Conservation (phyloP, 2,329 filamentous ascomycete species). For the Aspergillus sp. region DNA sequence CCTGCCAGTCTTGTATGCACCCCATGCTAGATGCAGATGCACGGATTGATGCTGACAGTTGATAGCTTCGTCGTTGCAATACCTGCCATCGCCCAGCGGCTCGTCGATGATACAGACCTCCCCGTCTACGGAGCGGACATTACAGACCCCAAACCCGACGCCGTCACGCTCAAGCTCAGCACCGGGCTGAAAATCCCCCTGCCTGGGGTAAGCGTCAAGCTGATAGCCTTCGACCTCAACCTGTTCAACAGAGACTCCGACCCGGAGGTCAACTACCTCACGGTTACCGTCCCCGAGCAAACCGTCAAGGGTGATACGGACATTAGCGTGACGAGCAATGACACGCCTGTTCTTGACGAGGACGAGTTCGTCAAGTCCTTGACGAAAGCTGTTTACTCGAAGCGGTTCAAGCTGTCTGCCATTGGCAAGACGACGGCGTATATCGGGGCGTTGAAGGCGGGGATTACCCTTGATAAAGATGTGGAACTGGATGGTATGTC, state of each 20-base stretch:
- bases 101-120: slow-evolving; percentile 23
- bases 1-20: slow-evolving; percentile 22
- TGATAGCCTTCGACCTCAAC: slow-evolving; percentile 38
- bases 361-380: slow-evolving; percentile 44
- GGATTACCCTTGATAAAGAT: slow-evolving; percentile 43
- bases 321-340: slow-evolving; percentile 36
- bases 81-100: slow-evolving; percentile 24
- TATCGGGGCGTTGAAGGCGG: slow-evolving; percentile 42
- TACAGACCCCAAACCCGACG: slow-evolving; percentile 18
- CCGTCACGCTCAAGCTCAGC: slow-evolving; percentile 21
- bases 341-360: slow-evolving; percentile 39
- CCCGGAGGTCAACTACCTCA: slow-evolving; percentile 18
- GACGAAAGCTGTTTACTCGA: slow-evolving; percentile 40
- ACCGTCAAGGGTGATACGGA: slow-evolving; percentile 29
- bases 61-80: slow-evolving; percentile 23
- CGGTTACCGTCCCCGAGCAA: slow-evolving; percentile 14
- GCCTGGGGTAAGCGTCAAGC: slow-evolving; percentile 14
- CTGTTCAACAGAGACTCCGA: slow-evolving; percentile 44
- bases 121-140: slow-evolving; percentile 21
- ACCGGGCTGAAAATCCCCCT: slow-evolving; percentile 20
- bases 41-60: not conserved
- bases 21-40: too few relatives aligned
- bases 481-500: slow-evolving; percentile 35
- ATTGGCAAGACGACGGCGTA: slow-evolving; percentile 39
- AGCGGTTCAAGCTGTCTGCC: slow-evolving; percentile 22